Percentiles rank a stretch among this genome's conserved stretches.
Conservation (phyloP, 306 rosid species). For the Rosa multiflora region DNA sequence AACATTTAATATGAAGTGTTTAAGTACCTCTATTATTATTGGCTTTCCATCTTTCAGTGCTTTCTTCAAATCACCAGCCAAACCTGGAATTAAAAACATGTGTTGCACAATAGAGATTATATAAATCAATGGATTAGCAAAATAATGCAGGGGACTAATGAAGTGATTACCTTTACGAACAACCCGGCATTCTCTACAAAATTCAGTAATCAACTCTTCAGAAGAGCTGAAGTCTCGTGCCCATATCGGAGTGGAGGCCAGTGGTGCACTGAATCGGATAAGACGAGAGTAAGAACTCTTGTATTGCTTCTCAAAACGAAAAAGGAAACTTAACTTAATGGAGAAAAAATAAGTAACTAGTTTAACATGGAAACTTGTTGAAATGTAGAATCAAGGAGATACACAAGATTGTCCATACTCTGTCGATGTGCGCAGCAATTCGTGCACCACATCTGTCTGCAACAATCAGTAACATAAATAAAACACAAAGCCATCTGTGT, state of each 20-base stretch:
- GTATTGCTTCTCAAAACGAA: conserved; percentile 15
- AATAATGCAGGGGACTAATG: background rate
- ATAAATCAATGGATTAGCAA: background rate
- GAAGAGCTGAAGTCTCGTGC: conserved; percentile 78
- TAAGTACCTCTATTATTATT: conserved; percentile 79
- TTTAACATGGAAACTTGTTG: background rate
- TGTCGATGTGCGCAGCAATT: conserved; percentile 87
- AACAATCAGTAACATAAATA: conserved; percentile 31
- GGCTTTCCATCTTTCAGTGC: conserved; percentile 99
- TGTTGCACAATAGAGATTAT: conserved; percentile 4
- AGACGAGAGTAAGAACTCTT: conserved; percentile 10
- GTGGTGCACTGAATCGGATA: conserved; percentile 65
- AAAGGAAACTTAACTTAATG: background rate
- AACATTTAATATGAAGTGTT: background rate
- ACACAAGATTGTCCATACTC: conserved; percentile 55
- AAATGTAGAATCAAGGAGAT: background rate
- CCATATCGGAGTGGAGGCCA: conserved; percentile 86
- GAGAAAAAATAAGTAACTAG: background rate
- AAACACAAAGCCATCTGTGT: conserved; percentile 25
- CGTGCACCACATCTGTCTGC: conserved; percentile 96
- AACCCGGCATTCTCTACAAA: conserved; percentile 96
- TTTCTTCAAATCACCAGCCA: conserved; percentile 97
- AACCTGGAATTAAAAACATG: conserved; percentile 46
- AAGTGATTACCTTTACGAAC: conserved; percentile 68
- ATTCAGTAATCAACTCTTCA: conserved; percentile 84